A percentile compares a stretch with the other conserved stretches of the same genome.
Evolutionary conservation across 2,329 filamentous ascomycete species (phyloP).

Genomic region (Phoma sp.): DNA sequence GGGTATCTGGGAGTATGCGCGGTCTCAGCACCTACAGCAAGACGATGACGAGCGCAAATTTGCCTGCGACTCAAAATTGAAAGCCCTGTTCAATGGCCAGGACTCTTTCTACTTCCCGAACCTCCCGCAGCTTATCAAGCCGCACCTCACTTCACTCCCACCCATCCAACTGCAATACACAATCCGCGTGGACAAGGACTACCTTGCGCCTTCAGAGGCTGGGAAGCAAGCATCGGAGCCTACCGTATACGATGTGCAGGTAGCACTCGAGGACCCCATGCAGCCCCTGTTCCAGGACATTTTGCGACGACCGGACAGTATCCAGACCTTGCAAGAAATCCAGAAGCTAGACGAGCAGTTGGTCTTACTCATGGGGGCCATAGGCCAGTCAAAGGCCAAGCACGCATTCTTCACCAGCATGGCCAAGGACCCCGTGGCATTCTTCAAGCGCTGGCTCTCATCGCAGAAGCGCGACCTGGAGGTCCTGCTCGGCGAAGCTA

Average conservation of each 20-base stretch:
- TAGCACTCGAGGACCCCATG: slow-evolving; percentile 84
- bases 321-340: slow-evolving; percentile 77
- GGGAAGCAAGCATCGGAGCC: slow-evolving; percentile 69
- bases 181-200: slow-evolving; percentile 79
- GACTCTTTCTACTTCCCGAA: slow-evolving; percentile 86
- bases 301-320: slow-evolving; percentile 53
- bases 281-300: slow-evolving; percentile 68
- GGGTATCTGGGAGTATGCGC: slow-evolving; percentile 95
- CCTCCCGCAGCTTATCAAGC: slow-evolving; percentile 79
- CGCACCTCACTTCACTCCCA: slow-evolving; percentile 79
- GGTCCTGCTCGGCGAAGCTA: slow-evolving; percentile 82
- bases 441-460: slow-evolving; percentile 86
- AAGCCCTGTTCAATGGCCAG: slow-evolving; percentile 73
- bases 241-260: slow-evolving; percentile 89
- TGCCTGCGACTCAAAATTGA: slow-evolving; percentile 84
- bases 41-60: slow-evolving; percentile 95
- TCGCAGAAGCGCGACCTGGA: slow-evolving; percentile 92
- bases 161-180: slow-evolving; percentile 89
- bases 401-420: slow-evolving; percentile 85
- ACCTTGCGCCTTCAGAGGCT: slow-evolving; percentile 70
- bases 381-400: slow-evolving; percentile 86
- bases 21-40: slow-evolving; percentile 83
- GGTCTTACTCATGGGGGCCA: slow-evolving; percentile 80
- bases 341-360: slow-evolving; percentile 83
- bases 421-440: slow-evolving; percentile 80